A percentile compares a stretch with the other conserved stretches of the same genome.
Evolutionary conservation across 2,329 filamentous ascomycete genomes (phyloP).

Genomic region (Xylaria sp.): DNA sequence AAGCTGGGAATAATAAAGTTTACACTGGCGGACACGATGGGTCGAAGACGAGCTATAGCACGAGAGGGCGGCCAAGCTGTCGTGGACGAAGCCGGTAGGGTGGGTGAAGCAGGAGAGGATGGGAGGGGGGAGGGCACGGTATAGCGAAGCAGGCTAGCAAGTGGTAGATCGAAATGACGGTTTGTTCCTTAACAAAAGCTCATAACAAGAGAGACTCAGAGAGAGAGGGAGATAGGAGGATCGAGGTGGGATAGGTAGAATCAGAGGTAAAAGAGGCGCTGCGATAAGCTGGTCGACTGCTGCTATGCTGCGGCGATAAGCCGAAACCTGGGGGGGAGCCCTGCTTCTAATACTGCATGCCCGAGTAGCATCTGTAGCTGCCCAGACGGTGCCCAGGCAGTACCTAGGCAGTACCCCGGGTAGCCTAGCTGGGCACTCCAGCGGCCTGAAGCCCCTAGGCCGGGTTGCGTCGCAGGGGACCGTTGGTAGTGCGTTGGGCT

Average conservation of each 20-base stretch:
- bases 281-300: not conserved
- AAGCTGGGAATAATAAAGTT: too few species aligned
- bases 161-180: conserved; percentile 4
- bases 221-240: not conserved
- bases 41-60: not conserved
- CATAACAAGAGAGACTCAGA: conserved; percentile 4
- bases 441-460: too few species aligned
- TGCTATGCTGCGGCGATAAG: not conserved
- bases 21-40: too few species aligned
- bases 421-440: conserved; percentile 1
- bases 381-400: too few species aligned
- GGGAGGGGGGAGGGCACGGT: not conserved
- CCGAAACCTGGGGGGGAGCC: conserved; percentile 12
- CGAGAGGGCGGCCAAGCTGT: not conserved
- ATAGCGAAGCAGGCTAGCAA: not conserved
- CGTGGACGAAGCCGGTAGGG: not conserved
- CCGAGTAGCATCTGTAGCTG: too few species aligned
- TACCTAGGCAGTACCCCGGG: too few species aligned
- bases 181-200: too few species aligned
- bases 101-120: not conserved
- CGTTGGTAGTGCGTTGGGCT: too few species aligned
- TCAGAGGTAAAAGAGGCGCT: too few species aligned
- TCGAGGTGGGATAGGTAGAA: conserved; percentile 14
- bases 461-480: too few species aligned
- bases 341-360: too few species aligned